These are phyloP conservation scores for Bipolaris zeicola DNA, from an alignment of 2,329 filamentous ascomycete species.

Conservation along the genomic window DNA sequence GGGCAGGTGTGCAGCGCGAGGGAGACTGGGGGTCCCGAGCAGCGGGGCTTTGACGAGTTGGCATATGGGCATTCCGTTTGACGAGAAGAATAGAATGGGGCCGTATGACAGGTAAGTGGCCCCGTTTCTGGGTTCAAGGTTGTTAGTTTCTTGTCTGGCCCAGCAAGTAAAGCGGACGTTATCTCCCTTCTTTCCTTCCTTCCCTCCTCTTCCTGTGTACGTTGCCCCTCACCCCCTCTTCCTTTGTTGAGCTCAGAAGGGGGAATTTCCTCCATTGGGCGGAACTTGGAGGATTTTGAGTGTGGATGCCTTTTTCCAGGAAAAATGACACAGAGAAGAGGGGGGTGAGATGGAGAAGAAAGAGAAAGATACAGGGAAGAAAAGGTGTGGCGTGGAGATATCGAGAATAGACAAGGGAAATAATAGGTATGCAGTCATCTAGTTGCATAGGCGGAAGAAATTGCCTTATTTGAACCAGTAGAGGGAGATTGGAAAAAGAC, in stretches of 20 bases:
- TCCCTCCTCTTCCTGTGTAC: too few relatives aligned
- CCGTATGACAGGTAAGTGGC: constrained; percentile 42
- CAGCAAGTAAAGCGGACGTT: not conserved
- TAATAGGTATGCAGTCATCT: not conserved
- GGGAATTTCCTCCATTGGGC: not conserved
- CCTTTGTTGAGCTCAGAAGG: not conserved
- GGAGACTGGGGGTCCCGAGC: constrained; percentile 42
- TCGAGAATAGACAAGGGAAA: not conserved
- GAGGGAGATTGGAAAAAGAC: constrained; percentile 4
- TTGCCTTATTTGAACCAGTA: not conserved
- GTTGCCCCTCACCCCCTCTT: not conserved
- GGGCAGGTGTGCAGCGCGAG: constrained; percentile 39
- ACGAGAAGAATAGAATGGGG: constrained; percentile 44
- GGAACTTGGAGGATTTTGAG: not conserved
- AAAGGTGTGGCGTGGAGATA: not conserved
- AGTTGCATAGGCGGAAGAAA: not conserved
- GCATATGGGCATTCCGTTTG: constrained; percentile 41
- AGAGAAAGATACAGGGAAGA: not conserved
- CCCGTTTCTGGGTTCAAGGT: constrained; percentile 22
- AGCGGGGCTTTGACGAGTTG: constrained; percentile 48
- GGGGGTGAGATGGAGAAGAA: not conserved
- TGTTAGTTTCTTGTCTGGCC: constrained; percentile 1
- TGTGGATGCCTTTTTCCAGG: not conserved
- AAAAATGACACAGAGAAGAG: not conserved
- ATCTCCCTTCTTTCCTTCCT: not conserved